Evolutionary conservation across 306 rosid genomes (phyloP).

Genomic region (Inga laurina): DNA sequence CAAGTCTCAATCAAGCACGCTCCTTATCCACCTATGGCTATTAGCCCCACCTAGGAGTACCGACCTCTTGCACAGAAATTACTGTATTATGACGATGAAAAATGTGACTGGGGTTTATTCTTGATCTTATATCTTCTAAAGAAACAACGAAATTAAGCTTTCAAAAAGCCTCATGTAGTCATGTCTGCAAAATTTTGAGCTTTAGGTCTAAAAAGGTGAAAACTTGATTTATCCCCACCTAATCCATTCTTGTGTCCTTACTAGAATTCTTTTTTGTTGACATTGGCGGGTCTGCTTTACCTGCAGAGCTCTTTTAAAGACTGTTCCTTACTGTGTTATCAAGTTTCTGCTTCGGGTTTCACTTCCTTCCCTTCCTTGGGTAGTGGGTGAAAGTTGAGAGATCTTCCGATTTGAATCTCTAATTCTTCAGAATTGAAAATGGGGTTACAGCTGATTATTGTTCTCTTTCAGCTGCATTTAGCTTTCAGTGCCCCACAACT

Average conservation of each 20-base stretch:
- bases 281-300: constrained; percentile 59
- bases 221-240: constrained; percentile 36
- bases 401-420: constrained; percentile 43
- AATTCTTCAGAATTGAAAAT: constrained; percentile 39
- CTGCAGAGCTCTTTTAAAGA: constrained; percentile 26
- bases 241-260: constrained; percentile 27
- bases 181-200: constrained; percentile 41
- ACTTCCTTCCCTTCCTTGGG: constrained; percentile 33
- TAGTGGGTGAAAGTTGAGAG: constrained; percentile 35
- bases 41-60: constrained; percentile 38
- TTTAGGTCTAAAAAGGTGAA: constrained; percentile 30
- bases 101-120: constrained; percentile 39
- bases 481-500: constrained; percentile 40
- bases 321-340: constrained; percentile 41
- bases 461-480: constrained; percentile 54
- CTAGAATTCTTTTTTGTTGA: constrained; percentile 19
- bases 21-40: not conserved
- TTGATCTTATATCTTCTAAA: constrained; percentile 37
- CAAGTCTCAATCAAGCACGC: not conserved
- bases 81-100: constrained; percentile 38
- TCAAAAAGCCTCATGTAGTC: constrained; percentile 33
- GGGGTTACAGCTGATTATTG: constrained; percentile 50
- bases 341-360: constrained; percentile 43
- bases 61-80: constrained; percentile 30
- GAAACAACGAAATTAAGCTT: constrained; percentile 34